Evolutionary conservation across 352 stramenopile genomes (phyloP).

Genomic region (Elongisporangium senticosum): DNA sequence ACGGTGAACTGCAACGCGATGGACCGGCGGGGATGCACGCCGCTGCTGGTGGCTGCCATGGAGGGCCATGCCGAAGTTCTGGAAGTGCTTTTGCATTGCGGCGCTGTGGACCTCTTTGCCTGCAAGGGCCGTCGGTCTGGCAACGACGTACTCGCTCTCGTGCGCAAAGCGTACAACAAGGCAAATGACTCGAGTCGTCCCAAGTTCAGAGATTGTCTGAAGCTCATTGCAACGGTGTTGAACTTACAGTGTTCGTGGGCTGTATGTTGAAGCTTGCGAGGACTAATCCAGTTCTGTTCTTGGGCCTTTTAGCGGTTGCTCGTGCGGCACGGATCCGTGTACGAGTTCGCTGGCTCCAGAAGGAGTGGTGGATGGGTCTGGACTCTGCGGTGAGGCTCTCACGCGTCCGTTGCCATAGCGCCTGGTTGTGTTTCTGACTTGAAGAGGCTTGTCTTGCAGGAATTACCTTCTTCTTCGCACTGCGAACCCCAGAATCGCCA

Average conservation of each 20-base stretch:
- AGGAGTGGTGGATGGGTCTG: not conserved
- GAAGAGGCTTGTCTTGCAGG: not conserved
- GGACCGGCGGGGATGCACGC: constrained; percentile 54
- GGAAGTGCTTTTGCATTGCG: not conserved
- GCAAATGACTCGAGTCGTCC: not conserved
- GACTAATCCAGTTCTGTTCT: not conserved
- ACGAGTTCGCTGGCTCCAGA: not conserved
- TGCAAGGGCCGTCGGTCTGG: not conserved
- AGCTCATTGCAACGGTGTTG: not conserved
- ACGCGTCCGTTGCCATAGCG: not conserved
- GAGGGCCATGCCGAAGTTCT: not conserved
- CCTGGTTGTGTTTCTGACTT: not conserved
- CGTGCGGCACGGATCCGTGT: not conserved
- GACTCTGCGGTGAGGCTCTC: not conserved
- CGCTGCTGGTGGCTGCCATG: constrained; percentile 22
- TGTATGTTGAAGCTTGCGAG: no score
- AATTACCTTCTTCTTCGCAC: not conserved
- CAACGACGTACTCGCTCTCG: not conserved
- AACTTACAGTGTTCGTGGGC: not conserved
- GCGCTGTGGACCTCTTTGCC: not conserved
- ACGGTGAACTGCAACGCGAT: constrained; percentile 40
- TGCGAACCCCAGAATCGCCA: not conserved
- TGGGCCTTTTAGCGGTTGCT: not conserved
- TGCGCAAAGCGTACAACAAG: not conserved
- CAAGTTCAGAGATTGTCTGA: not conserved